A percentile compares a stretch with the other conserved stretches of the same genome.
These are phyloP conservation scores for Calonectria naviculata DNA, from an alignment of 2,329 filamentous ascomycete species.

Conservation along the genomic window DNA sequence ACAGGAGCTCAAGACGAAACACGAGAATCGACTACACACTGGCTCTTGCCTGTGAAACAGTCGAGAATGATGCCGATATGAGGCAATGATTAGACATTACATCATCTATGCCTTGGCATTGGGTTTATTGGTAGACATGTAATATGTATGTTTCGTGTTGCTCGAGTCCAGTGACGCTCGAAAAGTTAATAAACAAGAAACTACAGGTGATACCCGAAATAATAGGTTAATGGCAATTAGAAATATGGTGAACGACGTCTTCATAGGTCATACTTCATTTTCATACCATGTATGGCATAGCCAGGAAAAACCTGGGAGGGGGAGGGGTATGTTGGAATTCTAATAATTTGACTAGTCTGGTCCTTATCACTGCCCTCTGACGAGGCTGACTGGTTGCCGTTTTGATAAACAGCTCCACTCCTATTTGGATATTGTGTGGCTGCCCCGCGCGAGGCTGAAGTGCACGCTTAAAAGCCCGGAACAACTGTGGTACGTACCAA, in stretches of 20 bases:
- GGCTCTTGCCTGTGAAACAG: neutral
- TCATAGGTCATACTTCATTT: no score
- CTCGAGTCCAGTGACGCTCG: no score
- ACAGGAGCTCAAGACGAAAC: neutral
- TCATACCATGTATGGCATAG: no score
- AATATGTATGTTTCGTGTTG: neutral
- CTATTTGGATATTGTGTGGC: slow-evolving; percentile 5
- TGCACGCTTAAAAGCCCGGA: neutral
- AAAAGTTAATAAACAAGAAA: no score
- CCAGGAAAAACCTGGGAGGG: no score
- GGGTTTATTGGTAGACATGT: neutral
- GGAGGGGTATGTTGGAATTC: no score
- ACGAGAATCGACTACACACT: neutral
- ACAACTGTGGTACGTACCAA: slow-evolving; percentile 30
- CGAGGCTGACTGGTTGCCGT: slow-evolving; percentile 1
- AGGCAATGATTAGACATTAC: neutral
- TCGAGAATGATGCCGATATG: neutral
- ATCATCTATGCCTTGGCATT: neutral
- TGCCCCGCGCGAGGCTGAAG: slow-evolving; percentile 21
- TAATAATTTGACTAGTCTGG: neutral
- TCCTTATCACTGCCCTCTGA: neutral
- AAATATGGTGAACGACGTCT: neutral
- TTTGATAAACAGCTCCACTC: neutral
- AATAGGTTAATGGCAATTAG: no score
- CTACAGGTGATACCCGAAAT: neutral